These are phyloP conservation scores for Ogataea pini DNA, from an alignment of 805 yeast species.

Conservation along the genomic window DNA sequence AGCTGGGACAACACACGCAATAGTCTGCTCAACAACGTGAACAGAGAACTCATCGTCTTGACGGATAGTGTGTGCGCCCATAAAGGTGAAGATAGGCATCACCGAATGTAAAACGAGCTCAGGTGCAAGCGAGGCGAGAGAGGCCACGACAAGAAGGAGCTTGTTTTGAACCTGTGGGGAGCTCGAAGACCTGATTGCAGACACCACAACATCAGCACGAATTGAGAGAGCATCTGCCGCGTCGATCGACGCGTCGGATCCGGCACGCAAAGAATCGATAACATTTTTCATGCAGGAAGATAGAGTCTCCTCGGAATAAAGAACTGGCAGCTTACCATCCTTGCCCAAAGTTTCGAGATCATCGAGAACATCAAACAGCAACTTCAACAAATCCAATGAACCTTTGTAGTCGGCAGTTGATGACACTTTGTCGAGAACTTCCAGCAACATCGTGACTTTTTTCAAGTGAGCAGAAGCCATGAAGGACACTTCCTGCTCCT, in stretches of 20 bases:
- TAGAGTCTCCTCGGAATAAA: conserved; percentile 86
- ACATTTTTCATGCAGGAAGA: conserved; percentile 81
- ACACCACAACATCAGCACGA: conserved; percentile 87
- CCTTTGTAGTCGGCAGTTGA: conserved; percentile 25
- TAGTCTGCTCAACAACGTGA: conserved; percentile 89
- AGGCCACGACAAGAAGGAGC: conserved; percentile 78
- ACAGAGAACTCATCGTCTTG: conserved; percentile 96
- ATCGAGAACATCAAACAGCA: conserved; percentile 59
- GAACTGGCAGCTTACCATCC: conserved; percentile 88
- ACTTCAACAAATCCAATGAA: conserved; percentile 39
- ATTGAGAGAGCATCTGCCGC: conserved; percentile 61
- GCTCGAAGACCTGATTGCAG: conserved; percentile 82
- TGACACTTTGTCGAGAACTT: conserved; percentile 63
- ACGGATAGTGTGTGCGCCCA: conserved; percentile 97
- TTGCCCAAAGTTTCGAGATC: conserved; percentile 83
- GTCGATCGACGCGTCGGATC: conserved; percentile 26
- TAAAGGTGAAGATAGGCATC: conserved; percentile 99
- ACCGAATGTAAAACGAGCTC: conserved; percentile 92
- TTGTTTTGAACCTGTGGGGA: conserved; percentile 96
- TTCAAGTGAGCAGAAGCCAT: conserved; percentile 79
- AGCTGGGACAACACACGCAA: conserved; percentile 88
- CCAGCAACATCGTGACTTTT: conserved; percentile 76
- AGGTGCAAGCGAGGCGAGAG: conserved; percentile 84
- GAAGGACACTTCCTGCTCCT: conserved; percentile 66
- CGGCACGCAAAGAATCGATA: conserved; percentile 46